Evolutionary conservation across 768 basidiomycete species (phyloP), one percentile per base, ranked within the genome.

Genomic region (Amanita thiersii): DNA sequence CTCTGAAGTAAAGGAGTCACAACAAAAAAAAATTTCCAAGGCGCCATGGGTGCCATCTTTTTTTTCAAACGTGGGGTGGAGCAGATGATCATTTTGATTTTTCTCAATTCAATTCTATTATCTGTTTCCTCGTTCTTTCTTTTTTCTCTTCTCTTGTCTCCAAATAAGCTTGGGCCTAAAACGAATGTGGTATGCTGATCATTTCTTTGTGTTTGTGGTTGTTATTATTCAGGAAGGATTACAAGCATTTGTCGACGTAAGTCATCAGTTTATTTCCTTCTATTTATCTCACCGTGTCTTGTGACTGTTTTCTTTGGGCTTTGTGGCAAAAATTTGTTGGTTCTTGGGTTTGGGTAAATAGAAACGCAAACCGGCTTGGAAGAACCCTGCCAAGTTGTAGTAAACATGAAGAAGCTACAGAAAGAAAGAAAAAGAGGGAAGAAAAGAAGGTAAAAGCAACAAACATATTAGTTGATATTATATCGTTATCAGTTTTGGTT

Each of bases 211-310:
- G 42, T 18, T n/a, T 15, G 29, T 37, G 32, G 21, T 28, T 7
- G n/a, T n/a, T 7, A 28, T 28, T 7, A 28, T 28, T 46, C 47
- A 82, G 81, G 83, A 86, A 63, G 85, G 86, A 2, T 57, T 87
- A 26, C 62, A 64, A 48, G 85, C 85, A 3, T 87, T 86, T 54
- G 51, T 62, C 9, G 76, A 80, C 70, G 81, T 82, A 47, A 50
- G 70, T 54, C 30, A 28, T 25, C 35, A 32, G 35, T 39, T 37
- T 43, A 49, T 23, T 12, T 38, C n/a, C 14, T 18, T 24, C 29
- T 19, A 17, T 26, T 28, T 9, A n/a, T 5, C 5, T 12, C 18
- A 35, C 6, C 33, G 17, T 15, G n/a, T 6, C 15, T 14, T 37
- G 4, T 43, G 21, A 33, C 39, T 28, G 45, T 37, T 24, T 32